Evolutionary conservation across 2,329 filamentous ascomycete species (phyloP).

Genomic region (Aspergillus terreus): DNA sequence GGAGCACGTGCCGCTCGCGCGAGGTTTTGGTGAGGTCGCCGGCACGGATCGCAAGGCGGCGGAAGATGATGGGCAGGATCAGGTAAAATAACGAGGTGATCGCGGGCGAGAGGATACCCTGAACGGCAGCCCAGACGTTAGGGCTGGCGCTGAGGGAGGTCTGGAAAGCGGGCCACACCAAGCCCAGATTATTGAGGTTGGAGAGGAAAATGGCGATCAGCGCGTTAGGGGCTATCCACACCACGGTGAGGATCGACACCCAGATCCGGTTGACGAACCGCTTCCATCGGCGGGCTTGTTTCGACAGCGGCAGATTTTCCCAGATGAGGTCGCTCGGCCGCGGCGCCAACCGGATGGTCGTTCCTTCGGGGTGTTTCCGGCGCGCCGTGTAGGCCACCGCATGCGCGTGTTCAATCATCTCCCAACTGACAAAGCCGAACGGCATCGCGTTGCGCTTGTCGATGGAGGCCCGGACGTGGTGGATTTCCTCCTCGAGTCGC

Average conservation of each 20-base stretch:
- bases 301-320: constrained; percentile 79
- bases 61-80: constrained; percentile 84
- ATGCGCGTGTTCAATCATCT: constrained; percentile 83
- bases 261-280: constrained; percentile 78
- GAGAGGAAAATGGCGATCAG: constrained; percentile 92
- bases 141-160: constrained; percentile 59
- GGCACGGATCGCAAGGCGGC: constrained; percentile 74
- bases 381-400: constrained; percentile 77
- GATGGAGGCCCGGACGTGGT: constrained; percentile 73
- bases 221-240: constrained; percentile 91
- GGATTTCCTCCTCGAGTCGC: constrained; percentile 77
- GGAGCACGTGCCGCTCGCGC: constrained; percentile 84
- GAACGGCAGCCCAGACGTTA: constrained; percentile 76
- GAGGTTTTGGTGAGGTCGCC: constrained; percentile 91
- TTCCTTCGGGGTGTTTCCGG: constrained; percentile 74
- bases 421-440: constrained; percentile 93
- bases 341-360: constrained; percentile 74
- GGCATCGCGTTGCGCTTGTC: constrained; percentile 85
- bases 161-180: constrained; percentile 74
- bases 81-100: constrained; percentile 85
- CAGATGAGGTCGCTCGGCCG: constrained; percentile 91
- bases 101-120: constrained; percentile 86
- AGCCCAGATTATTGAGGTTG: constrained; percentile 75
- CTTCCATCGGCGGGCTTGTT: constrained; percentile 65
- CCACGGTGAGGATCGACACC: constrained; percentile 72